These are phyloP conservation scores for Sclerotinia glacialis DNA, from an alignment of 2,329 filamentous ascomycete species.

Conservation along the genomic window DNA sequence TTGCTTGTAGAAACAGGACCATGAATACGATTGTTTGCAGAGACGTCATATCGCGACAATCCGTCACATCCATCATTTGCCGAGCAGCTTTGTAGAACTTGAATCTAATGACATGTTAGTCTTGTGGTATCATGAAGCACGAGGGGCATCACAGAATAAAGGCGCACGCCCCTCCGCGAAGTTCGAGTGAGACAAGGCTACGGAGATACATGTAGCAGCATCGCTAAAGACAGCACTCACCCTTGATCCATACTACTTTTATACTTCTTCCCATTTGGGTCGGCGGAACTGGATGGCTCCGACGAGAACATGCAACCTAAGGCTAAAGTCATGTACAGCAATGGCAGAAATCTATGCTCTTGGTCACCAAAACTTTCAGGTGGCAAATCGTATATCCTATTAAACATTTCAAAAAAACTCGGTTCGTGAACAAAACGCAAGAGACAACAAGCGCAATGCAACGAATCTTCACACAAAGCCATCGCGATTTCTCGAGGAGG, in stretches of 20 bases:
- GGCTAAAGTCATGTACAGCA: conserved; percentile 68
- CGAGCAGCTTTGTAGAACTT: conserved; percentile 72
- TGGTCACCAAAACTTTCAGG: conserved; percentile 60
- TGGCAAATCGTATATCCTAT: conserved; percentile 71
- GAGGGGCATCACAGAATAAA: not conserved
- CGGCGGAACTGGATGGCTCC: conserved; percentile 48
- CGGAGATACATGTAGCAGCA: not conserved
- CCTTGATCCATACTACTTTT: conserved; percentile 55
- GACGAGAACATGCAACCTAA: conserved; percentile 71
- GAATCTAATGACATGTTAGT: conserved; percentile 48
- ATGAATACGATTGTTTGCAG: conserved; percentile 76
- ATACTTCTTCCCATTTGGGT: conserved; percentile 48
- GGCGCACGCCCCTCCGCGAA: not conserved
- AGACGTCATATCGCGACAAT: conserved; percentile 70
- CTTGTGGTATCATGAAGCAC: not conserved
- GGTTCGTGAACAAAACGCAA: conserved; percentile 76
- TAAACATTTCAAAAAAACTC: conserved; percentile 72
- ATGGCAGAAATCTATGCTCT: conserved; percentile 66
- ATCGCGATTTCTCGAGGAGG: conserved; percentile 60
- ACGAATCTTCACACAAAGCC: conserved; percentile 53
- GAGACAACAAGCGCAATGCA: conserved; percentile 57
- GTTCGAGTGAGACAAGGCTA: conserved; percentile 1
- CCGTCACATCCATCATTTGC: conserved; percentile 62
- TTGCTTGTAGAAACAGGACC: conserved; percentile 76
- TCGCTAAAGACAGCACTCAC: conserved; percentile 41